These are phyloP conservation scores for Phascolomyces articulosus DNA, from an alignment of 371 early-diverging fungal species.

Conservation along the genomic window DNA sequence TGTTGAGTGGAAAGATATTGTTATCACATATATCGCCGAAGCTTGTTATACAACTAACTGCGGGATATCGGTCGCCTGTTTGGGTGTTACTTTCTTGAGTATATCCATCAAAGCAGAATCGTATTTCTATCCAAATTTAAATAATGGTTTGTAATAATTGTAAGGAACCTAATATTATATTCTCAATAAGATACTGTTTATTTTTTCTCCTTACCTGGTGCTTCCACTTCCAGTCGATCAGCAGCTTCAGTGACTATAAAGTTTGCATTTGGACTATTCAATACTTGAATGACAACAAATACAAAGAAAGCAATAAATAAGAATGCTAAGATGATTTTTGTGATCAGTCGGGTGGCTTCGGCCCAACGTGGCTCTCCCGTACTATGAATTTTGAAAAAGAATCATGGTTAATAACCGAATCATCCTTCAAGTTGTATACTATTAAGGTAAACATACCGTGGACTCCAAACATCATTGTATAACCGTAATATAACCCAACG, in stretches of 20 bases:
- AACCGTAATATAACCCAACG: conserved; percentile 41
- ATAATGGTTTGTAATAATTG: no score
- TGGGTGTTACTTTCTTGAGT: conserved; percentile 13
- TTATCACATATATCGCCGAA: conserved; percentile 33
- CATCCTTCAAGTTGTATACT: no score
- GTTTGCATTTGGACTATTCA: conserved; percentile 48
- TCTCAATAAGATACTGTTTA: no score
- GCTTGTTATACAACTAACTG: conserved; percentile 42
- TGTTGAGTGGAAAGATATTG: conserved; percentile 36
- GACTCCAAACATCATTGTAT: conserved; percentile 51
- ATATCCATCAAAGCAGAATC: conserved; percentile 54
- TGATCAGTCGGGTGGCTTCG: conserved; percentile 44
- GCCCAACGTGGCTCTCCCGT: conserved; percentile 56
- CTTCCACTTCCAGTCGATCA: conserved; percentile 28
- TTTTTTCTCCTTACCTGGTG: conserved; percentile 45
- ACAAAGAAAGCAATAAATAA: conserved; percentile 41
- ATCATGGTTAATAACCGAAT: background rate
- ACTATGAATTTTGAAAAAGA: no score
- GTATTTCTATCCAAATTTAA: conserved; percentile 49
- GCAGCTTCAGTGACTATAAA: conserved; percentile 36
- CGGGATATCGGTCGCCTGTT: conserved; percentile 19
- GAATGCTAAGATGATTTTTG: conserved; percentile 44
- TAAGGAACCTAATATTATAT: no score
- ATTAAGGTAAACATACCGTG: conserved; percentile 40
- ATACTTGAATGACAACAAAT: conserved; percentile 49